phyloP scores from a whole-genome alignment of 2,329 filamentous ascomycete genomes.

The Colletotrichum sp. region DNA sequence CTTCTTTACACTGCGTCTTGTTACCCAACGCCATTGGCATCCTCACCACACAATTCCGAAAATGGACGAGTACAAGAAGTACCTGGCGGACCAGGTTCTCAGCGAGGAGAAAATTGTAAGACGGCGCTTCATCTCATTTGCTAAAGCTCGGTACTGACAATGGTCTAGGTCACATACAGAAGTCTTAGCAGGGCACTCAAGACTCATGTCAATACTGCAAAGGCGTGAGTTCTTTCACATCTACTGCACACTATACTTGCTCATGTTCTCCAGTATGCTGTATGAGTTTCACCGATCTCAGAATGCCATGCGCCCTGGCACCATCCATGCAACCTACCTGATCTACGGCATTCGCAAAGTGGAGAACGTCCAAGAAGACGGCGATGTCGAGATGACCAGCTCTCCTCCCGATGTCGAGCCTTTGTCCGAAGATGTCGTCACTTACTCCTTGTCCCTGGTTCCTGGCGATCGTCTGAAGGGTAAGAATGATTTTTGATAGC shows the following conservation, averaged over 20 bases:
- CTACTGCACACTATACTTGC: neutral
- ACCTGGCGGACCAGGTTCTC: constrained; percentile 77
- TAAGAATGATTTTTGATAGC: constrained; percentile 31
- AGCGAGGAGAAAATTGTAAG: constrained; percentile 76
- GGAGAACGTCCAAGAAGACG: constrained; percentile 49
- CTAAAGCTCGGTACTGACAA: constrained; percentile 19
- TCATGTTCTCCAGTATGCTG: constrained; percentile 75
- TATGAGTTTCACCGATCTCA: constrained; percentile 84
- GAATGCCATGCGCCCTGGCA: constrained; percentile 74
- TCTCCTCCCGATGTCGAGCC: constrained; percentile 64
- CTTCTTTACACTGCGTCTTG: neutral
- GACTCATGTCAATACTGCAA: constrained; percentile 85
- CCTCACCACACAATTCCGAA: neutral
- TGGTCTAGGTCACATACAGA: constrained; percentile 80
- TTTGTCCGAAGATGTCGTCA: constrained; percentile 54
- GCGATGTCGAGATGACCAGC: constrained; percentile 74
- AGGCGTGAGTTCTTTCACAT: constrained; percentile 67
- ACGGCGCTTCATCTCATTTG: neutral
- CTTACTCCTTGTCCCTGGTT: constrained; percentile 69
- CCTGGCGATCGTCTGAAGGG: constrained; percentile 76
- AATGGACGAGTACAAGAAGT: constrained; percentile 72
- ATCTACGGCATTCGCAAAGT: constrained; percentile 71
- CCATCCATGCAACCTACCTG: constrained; percentile 92
- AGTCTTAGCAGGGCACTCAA: constrained; percentile 82
- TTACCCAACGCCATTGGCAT: rapidly evolving